phyloP scores from a whole-genome alignment of 2,329 filamentous ascomycete genomes.

The Zymoseptoria brevis region DNA sequence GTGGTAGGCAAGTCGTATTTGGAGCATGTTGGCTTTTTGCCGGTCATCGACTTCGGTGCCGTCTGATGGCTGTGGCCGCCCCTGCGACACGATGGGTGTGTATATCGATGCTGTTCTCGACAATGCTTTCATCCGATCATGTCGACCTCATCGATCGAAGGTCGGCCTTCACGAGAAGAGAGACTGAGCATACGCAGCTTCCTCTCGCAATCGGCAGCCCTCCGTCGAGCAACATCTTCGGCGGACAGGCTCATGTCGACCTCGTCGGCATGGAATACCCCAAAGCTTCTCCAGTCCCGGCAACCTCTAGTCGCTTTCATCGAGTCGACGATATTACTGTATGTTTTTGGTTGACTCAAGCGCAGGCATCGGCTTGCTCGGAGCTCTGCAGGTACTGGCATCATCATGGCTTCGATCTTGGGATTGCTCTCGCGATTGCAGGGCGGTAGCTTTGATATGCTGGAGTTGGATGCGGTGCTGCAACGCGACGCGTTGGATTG shows the following conservation, averaged over 20 bases:
- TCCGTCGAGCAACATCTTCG: conserved; percentile 17
- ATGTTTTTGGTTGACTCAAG: conserved; percentile 26
- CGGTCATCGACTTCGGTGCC: neutral
- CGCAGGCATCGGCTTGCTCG: conserved; percentile 25
- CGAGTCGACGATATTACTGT: conserved; percentile 26
- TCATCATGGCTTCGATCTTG: conserved; percentile 29
- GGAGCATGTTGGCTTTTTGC: neutral
- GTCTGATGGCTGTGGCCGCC: too few species aligned
- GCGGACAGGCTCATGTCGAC: conserved; percentile 25
- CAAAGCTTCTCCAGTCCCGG: conserved; percentile 28
- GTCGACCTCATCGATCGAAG: conserved; percentile 15
- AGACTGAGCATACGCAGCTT: conserved; percentile 22
- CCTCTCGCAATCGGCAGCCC: conserved; percentile 22
- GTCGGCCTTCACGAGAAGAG: conserved; percentile 8
- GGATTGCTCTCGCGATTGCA: conserved; percentile 24
- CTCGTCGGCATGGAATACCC: conserved; percentile 27
- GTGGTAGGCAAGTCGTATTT: neutral
- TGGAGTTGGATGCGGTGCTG: conserved; percentile 24
- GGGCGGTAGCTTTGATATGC: conserved; percentile 26
- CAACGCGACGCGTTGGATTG: conserved; percentile 21
- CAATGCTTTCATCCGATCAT: conserved; percentile 18
- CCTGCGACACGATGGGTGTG: too few species aligned
- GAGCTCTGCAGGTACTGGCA: conserved; percentile 24
- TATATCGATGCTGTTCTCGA: too few species aligned
- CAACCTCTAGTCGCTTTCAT: conserved; percentile 27